Percentiles rank a stretch among this genome's conserved stretches.
Evolutionary conservation across 768 basidiomycete species (phyloP).

Genomic region (Royoungia palumana): DNA sequence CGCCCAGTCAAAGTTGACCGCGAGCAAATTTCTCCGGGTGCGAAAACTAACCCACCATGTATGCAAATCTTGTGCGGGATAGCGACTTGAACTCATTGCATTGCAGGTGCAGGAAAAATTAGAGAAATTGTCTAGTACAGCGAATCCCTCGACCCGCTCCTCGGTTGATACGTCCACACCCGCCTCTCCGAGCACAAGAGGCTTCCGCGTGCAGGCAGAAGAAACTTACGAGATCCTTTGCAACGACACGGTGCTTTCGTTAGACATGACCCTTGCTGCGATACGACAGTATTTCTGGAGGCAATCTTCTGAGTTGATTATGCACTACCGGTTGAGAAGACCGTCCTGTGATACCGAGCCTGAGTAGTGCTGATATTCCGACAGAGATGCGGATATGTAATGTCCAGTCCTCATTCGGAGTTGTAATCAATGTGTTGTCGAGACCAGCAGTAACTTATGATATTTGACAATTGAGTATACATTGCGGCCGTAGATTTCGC

Average conservation of each 20-base stretch:
- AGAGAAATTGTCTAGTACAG: conserved; percentile 48
- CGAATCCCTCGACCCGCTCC: conserved; percentile 27
- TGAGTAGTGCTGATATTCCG: conserved; percentile 5
- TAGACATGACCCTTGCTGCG: conserved; percentile 86
- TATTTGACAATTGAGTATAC: conserved; percentile 16
- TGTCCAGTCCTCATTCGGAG: neutral
- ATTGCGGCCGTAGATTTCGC: neutral
- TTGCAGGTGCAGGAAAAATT: conserved; percentile 79
- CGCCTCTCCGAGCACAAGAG: conserved; percentile 23
- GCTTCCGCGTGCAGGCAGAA: conserved; percentile 43
- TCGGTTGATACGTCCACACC: conserved; percentile 40
- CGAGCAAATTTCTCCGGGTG: conserved; percentile 80
- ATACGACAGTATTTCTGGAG: conserved; percentile 90
- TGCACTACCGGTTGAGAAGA: conserved; percentile 66
- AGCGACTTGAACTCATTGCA: conserved; percentile 4
- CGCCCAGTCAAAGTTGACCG: conserved; percentile 82
- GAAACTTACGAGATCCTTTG: conserved; percentile 86
- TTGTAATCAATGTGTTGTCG: conserved; percentile 1
- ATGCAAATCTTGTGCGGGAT: conserved; percentile 26
- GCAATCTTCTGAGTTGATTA: conserved; percentile 63
- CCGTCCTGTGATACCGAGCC: neutral
- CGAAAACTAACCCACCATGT: conserved; percentile 84
- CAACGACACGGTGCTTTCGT: conserved; percentile 77
- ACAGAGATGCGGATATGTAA: neutral
- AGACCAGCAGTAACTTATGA: conserved; percentile 16